Base-by-base conservation (phyloP, 192 early-diverging fungal species). In the Irineochytrium annulatum region DNA sequence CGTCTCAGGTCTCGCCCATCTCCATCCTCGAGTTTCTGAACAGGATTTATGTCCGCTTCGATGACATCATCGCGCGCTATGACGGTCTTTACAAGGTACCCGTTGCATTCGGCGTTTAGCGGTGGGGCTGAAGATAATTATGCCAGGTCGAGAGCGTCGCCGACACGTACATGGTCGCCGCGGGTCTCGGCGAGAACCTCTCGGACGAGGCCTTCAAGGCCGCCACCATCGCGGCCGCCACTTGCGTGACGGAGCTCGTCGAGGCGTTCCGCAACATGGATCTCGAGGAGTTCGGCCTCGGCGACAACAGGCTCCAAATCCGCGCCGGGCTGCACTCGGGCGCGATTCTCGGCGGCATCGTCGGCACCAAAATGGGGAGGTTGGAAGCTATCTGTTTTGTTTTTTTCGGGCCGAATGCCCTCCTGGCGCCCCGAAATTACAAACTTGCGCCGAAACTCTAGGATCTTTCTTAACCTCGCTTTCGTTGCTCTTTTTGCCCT, bases 311-410 rank as follows among this genome's bases (percentile, higher is more conserved):
- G 29, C 53, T 76, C 46, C 20, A 57, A 13, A 24, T 70, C 4
- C 41, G 70, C 26, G 65, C 74, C 30, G 74, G 74, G 13, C 27
- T 76, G 5, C 60, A 71, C 55, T 55, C 70, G 27, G 74, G 74
- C 28, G 39, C 70, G 20, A 46, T 69, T 14, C 55, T 57, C 28
- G 63, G 55, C 16, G 74, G 74, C 17, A 51, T 76, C 2, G 63
- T 76, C 33, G 74, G 74, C 41, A 52, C 41, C 43, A 76, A 73
- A 41, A 72, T 73, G 74, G 69, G 67, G 16, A 52, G n/a, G n/a
- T n/a, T n/a, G n/a, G n/a, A n/a, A n/a, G n/a, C n/a, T n/a, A n/a
- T n/a, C n/a, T n/a, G n/a, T n/a, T n/a, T n/a, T n/a, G n/a, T n/a
- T n/a, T n/a, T n/a, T n/a, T n/a, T n/a, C n/a, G n/a, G n/a, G n/a